These are phyloP conservation scores for Fragilaria crotonensis DNA, from an alignment of 108 stramenopile genomes.

Conservation along the genomic window DNA sequence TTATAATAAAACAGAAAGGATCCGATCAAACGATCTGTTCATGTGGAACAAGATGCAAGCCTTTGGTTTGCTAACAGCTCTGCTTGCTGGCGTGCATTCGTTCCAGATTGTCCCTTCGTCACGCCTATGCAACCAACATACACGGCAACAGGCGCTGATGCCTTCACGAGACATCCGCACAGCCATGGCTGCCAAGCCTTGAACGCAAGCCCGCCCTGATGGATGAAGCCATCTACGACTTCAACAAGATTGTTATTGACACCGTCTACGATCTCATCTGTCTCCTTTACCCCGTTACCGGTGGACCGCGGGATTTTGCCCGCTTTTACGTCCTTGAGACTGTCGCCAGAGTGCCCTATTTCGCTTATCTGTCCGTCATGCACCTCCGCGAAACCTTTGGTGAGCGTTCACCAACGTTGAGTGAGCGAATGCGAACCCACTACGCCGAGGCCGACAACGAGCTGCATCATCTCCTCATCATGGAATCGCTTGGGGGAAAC, in stretches of 20 bases:
- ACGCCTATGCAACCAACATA: too few species aligned
- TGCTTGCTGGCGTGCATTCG: neutral
- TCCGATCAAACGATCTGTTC: too few species aligned
- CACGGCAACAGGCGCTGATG: too few species aligned
- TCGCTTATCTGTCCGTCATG: conserved; percentile 44
- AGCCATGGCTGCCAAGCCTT: too few species aligned
- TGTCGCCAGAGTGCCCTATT: conserved; percentile 61
- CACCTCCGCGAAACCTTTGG: conserved; percentile 61
- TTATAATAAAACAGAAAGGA: too few species aligned
- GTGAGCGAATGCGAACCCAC: conserved; percentile 42
- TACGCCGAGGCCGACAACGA: conserved; percentile 86
- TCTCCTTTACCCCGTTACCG: conserved; percentile 34
- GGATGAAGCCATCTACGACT: conserved; percentile 39
- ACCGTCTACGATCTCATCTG: conserved; percentile 46
- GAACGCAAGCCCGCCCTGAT: conserved; percentile 8
- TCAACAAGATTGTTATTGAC: conserved; percentile 50
- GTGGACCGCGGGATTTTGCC: conserved; percentile 14
- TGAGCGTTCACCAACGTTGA: neutral
- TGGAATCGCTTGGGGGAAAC: conserved; percentile 89
- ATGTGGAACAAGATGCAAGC: too few species aligned
- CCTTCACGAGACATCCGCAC: too few species aligned
- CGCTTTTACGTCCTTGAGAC: conserved; percentile 58
- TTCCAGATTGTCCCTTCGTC: neutral
- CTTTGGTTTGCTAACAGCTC: neutral
- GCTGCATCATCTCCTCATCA: conserved; percentile 82